These are phyloP conservation scores for Cystobasidium slooffiae DNA, from an alignment of 1,284 basidiomycete species.

Conservation along the genomic window DNA sequence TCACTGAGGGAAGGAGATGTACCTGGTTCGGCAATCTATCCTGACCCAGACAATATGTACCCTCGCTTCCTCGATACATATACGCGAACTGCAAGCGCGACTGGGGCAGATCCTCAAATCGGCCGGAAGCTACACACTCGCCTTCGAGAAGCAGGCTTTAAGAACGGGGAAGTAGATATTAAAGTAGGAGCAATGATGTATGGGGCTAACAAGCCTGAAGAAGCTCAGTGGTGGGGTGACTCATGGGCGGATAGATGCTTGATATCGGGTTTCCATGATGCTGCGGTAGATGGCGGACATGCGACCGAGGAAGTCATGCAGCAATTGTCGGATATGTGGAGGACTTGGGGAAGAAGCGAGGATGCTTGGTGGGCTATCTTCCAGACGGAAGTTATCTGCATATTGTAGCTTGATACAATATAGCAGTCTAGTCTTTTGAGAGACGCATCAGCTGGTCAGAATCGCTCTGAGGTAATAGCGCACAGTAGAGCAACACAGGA, in stretches of 20 bases:
- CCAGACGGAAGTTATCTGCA: constrained; percentile 40
- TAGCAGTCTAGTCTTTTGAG: neutral
- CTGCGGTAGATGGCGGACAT: constrained; percentile 32
- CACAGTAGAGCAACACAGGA: no score
- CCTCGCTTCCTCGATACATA: constrained; percentile 27
- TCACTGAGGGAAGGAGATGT: constrained; percentile 59
- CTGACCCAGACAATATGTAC: constrained; percentile 4
- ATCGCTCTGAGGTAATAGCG: neutral
- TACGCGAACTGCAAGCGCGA: constrained; percentile 23
- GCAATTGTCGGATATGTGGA: constrained; percentile 34
- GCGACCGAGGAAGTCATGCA: constrained; percentile 34
- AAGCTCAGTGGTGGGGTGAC: constrained; percentile 43
- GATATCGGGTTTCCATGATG: constrained; percentile 32
- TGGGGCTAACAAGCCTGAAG: constrained; percentile 20
- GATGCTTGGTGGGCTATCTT: constrained; percentile 45
- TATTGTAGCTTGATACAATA: neutral
- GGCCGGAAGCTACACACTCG: constrained; percentile 32
- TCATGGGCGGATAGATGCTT: constrained; percentile 37
- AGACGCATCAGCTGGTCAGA: neutral
- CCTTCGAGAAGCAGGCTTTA: constrained; percentile 42
- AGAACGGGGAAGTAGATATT: constrained; percentile 8
- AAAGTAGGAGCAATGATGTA: constrained; percentile 11
- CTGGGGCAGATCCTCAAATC: constrained; percentile 45
- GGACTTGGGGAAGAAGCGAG: constrained; percentile 26
- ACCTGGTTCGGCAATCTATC: constrained; percentile 32